phyloP scores from a whole-genome alignment of 2,329 filamentous ascomycete species.

The Fusarium robinianum region DNA sequence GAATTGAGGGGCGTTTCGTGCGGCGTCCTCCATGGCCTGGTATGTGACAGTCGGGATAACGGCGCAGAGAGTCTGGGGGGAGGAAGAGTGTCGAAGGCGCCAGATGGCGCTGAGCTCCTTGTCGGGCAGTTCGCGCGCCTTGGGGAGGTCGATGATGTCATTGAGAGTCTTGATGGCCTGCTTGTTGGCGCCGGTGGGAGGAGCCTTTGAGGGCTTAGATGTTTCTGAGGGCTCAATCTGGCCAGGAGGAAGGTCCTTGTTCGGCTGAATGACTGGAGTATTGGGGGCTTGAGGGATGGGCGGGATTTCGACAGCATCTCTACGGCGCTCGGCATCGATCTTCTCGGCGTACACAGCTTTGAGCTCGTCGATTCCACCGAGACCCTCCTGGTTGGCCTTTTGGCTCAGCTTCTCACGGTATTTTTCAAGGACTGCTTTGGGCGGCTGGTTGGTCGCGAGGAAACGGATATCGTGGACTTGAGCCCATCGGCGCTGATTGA shows the following conservation, averaged over 20 bases:
- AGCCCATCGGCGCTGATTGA: constrained; percentile 79
- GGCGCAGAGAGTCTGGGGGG: constrained; percentile 79
- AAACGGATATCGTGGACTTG: constrained; percentile 92
- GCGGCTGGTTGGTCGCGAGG: constrained; percentile 75
- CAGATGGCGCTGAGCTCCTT: constrained; percentile 88
- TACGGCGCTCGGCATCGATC: constrained; percentile 72
- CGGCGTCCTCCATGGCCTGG: constrained; percentile 69
- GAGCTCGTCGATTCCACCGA: constrained; percentile 72
- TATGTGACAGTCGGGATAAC: constrained; percentile 77
- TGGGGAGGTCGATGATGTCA: constrained; percentile 74
- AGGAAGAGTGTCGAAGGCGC: constrained; percentile 81
- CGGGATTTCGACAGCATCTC: constrained; percentile 59
- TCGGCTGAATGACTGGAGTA: constrained; percentile 44
- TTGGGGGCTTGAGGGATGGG: constrained; percentile 44
- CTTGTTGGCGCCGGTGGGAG: constrained; percentile 31
- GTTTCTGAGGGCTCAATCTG: constrained; percentile 21
- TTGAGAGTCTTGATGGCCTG: constrained; percentile 52
- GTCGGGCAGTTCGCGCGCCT: constrained; percentile 70
- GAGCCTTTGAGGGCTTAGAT: constrained; percentile 15
- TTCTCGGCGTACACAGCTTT: constrained; percentile 84
- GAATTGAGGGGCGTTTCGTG: constrained; percentile 81
- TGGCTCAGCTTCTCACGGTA: constrained; percentile 83
- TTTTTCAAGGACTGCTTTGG: constrained; percentile 74
- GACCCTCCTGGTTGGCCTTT: constrained; percentile 78
- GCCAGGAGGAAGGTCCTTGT: constrained; percentile 40